phyloP scores from a whole-genome alignment of 2,329 filamentous ascomycete genomes.

The Diaporthe sp. region DNA sequence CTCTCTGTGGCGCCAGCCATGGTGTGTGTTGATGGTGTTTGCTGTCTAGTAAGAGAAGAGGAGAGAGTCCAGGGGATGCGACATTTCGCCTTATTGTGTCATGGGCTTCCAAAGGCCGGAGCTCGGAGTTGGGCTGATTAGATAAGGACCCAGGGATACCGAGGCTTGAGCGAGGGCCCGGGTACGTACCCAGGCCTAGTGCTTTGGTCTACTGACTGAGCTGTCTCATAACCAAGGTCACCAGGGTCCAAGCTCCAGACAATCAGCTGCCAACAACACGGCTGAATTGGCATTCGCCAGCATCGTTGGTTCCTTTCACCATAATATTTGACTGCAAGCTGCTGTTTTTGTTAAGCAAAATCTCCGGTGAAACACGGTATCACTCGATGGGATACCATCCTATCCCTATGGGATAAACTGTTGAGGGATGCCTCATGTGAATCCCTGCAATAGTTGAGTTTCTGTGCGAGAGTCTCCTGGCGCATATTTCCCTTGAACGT shows the following conservation, averaged over 20 bases:
- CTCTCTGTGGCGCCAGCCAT: constrained; percentile 31
- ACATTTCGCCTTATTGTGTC: constrained; percentile 30
- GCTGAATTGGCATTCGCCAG: neutral
- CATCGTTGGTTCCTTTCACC: neutral
- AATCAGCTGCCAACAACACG: neutral
- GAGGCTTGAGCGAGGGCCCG: too few relatives aligned
- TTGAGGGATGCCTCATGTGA: neutral
- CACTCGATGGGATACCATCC: too few relatives aligned
- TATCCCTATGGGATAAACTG: neutral
- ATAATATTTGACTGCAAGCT: neutral
- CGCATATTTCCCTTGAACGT: neutral
- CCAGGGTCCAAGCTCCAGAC: neutral
- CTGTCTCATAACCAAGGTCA: neutral
- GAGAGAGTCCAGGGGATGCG: neutral
- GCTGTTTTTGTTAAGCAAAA: neutral
- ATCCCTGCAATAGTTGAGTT: neutral
- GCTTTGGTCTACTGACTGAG: neutral
- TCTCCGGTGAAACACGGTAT: neutral
- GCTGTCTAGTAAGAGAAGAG: neutral
- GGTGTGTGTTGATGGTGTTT: constrained; percentile 8
- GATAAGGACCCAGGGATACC: constrained; percentile 30
- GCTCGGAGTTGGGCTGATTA: constrained; percentile 28
- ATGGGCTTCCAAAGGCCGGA: constrained; percentile 3
- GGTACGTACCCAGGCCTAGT: neutral
- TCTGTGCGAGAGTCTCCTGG: neutral